Base-by-base conservation (phyloP, 2,329 filamentous ascomycete genomes). In the Lachnellula suecica region DNA sequence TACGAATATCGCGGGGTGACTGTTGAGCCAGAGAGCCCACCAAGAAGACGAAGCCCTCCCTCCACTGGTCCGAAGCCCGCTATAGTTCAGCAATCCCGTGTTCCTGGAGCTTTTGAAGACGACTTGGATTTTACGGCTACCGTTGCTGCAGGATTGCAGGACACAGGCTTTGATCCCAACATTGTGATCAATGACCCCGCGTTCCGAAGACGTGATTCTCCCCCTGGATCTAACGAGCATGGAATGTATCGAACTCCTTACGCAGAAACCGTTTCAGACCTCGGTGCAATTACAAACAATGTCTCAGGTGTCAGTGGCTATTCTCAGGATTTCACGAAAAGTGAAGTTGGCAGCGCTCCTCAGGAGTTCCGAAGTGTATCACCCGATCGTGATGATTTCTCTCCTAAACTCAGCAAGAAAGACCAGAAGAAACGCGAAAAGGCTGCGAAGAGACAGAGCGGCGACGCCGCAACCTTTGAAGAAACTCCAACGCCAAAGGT, bases 61-160 rank as follows among this genome's bases (percentile, higher is more conserved):
- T 64, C 75, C 19, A 75, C 80, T 17, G 84, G 85, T 3, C 79
- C 83, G 3, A 84, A 85, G 61, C 79, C 80, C 8, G 57, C 70
- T 10, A 75, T 72, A 55, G 31, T 15, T n/a, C 47, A 22, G 29
- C 24, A 24, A 19, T 29, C 75, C 40, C 76, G 81, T 51, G 81
- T 87, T 68, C 84, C 86, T 22, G 87, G 86, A 19, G 72, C 78
- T 9, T 91, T 88, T 62, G 80, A 73, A 1, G 79, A 85, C 51
- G 87, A 90, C 59, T 71, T 87, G 8, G 83, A 84, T 47, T 90
- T 91, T 59, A 82, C 84, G 7, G 87, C 87, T 24, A 83, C 81
- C 3, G 70, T 90, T 43, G 85, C 86, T 52, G 88, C 86, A 44
- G 85, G 84, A 1, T 74, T 89, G 44, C 72, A 85, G 63, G 79